A percentile compares a stretch with the other conserved stretches of the same genome.
Evolutionary conservation across 2,329 filamentous ascomycete genomes (phyloP).

Genomic region (Ophiostoma sp.): DNA sequence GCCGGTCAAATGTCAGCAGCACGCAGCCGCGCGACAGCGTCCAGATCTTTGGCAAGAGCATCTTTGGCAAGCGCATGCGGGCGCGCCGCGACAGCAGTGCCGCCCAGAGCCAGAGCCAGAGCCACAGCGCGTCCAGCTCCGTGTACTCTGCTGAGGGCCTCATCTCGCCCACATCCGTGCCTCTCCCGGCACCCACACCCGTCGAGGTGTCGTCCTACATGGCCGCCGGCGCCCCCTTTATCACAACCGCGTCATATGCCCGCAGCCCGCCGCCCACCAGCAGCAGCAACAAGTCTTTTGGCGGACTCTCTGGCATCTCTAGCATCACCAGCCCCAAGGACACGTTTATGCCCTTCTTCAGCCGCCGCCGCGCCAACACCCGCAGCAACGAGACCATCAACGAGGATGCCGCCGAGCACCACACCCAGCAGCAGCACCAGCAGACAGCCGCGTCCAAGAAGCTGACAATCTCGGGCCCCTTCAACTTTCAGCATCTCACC

Average conservation of each 20-base stretch:
- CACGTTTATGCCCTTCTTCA: conserved; percentile 46
- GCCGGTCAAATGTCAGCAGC: conserved; percentile 46
- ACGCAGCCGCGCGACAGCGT: conserved; percentile 52
- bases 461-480: conserved; percentile 56
- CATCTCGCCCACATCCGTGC: conserved; percentile 24
- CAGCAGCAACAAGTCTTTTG: conserved; percentile 38
- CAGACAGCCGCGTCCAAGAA: neutral
- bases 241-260: neutral
- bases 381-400: conserved; percentile 32
- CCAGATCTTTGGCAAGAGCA: conserved; percentile 53
- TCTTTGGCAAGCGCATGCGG: conserved; percentile 53
- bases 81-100: conserved; percentile 49
- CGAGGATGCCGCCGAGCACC: neutral
- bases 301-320: neutral
- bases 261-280: conserved; percentile 10
- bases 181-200: conserved; percentile 29
- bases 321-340: neutral
- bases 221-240: neutral
- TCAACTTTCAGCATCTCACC: conserved; percentile 62
- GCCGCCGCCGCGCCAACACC: conserved; percentile 42
- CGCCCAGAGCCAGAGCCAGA: conserved; percentile 1
- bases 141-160: conserved; percentile 42
- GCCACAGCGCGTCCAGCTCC: conserved; percentile 44
- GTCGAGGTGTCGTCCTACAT: conserved; percentile 32
- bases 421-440: neutral